Evolutionary conservation across 2,329 filamentous ascomycete genomes (phyloP).

Genomic region (Aspergillus phoenicis): DNA sequence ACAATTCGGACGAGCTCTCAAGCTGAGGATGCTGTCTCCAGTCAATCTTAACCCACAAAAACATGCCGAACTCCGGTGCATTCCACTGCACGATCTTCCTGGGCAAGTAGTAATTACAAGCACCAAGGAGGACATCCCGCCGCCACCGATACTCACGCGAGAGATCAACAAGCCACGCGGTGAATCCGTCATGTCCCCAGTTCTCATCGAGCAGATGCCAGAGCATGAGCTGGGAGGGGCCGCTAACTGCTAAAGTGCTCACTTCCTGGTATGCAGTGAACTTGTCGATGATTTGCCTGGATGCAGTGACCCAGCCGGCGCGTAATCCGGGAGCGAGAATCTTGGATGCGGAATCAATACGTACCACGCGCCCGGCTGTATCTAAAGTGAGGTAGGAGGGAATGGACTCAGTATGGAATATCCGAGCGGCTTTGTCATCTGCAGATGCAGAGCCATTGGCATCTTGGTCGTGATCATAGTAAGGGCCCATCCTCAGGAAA

Average conservation of each 20-base stretch:
- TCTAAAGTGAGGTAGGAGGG: constrained; percentile 73
- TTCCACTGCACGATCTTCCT: constrained; percentile 72
- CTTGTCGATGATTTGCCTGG: constrained; percentile 74
- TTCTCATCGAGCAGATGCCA: constrained; percentile 82
- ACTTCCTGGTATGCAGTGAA: constrained; percentile 77
- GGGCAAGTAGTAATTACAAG: constrained; percentile 75
- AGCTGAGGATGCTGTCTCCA: background rate
- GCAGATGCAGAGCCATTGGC: background rate
- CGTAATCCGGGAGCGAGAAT: constrained; percentile 76
- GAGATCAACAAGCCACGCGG: constrained; percentile 78
- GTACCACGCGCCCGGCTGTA: constrained; percentile 76
- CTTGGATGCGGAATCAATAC: constrained; percentile 85
- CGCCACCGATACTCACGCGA: constrained; percentile 73
- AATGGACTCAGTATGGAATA: constrained; percentile 34
- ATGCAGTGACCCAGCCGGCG: constrained; percentile 80
- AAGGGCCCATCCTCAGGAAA: constrained; percentile 73
- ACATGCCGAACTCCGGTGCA: constrained; percentile 68
- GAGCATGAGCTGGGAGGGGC: constrained; percentile 74
- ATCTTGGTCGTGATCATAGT: background rate
- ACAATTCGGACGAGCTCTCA: background rate
- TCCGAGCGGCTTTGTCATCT: constrained; percentile 37
- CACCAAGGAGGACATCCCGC: constrained; percentile 70
- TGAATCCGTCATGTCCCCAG: constrained; percentile 83
- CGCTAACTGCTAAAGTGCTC: constrained; percentile 74
- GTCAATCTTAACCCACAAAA: constrained; percentile 8